Base-by-base conservation (phyloP, 192 early-diverging fungal genomes). In the Oehlia diaphana region DNA sequence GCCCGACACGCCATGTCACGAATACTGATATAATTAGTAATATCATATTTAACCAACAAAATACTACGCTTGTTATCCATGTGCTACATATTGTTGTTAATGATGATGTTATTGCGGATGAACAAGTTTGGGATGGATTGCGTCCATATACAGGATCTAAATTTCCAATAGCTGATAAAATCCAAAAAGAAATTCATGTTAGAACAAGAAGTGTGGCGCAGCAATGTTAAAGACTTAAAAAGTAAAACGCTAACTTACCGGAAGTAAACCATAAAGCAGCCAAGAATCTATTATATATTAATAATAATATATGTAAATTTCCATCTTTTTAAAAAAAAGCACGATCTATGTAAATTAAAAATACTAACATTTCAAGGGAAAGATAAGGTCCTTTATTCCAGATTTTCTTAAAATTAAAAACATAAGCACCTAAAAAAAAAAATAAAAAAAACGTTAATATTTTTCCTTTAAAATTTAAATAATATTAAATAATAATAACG, bases 311-410 rank as follows among this genome's bases (percentile, higher is more conserved):
- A 12, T 21, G 8, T 28, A 65, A 28, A 21, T 65, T 26, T 26
- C 2, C 13, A 28, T 65, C 2, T 1, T 28, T 21, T 31, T 31
- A 65, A 65, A 26, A 26, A 10, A n/a, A 28, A 9, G 16, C 10
- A 64, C 6, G 28, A 26, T 26, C 10, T 28, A 23, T 3, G 0
- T 23, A 64, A 23, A 2, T 37, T 37, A 37, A 64, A 64, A 28
- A 65, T 65, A 65, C 64, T 65, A 65, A 65, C 64, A 65, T 0
- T 13, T 65, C 64, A 23, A 65, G n/a, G 23, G 0, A 65, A 31
- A 65, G 9, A 28, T 28, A 65, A 65, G 64, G 64, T 65, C 64
- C 64, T 65, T 65, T 65, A 28, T 23, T 65, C 64, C 64, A 65
- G 28, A 65, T 31, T 65, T 5, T 65, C 28, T 65, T 65, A 31